Conservation (phyloP, 2,329 filamentous ascomycete genomes). For the Cryphonectria radicalis region DNA sequence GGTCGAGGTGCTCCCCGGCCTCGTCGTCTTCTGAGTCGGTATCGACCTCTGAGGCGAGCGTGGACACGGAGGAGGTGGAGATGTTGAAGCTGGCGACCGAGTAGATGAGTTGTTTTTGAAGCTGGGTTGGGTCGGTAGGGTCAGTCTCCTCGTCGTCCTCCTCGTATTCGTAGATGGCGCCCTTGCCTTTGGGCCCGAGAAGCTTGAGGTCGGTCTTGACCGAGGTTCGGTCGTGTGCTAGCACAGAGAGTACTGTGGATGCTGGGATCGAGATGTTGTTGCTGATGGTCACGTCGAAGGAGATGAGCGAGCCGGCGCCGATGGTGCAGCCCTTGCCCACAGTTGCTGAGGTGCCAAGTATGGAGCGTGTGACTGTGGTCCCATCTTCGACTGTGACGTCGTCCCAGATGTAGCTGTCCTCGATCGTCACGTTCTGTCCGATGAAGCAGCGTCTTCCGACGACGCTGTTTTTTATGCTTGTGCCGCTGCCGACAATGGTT, state of each 20-base stretch:
- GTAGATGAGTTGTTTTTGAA: slow-evolving; percentile 62
- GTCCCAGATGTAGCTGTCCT: slow-evolving; percentile 88
- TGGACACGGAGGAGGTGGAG: slow-evolving; percentile 60
- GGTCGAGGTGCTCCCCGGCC: slow-evolving; percentile 34
- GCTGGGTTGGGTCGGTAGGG: slow-evolving; percentile 49
- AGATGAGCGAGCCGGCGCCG: slow-evolving; percentile 75
- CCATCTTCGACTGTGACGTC: slow-evolving; percentile 77
- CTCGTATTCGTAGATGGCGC: slow-evolving; percentile 51
- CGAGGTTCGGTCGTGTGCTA: slow-evolving; percentile 43
- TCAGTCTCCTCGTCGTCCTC: slow-evolving; percentile 51
- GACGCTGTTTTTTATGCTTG: slow-evolving; percentile 72
- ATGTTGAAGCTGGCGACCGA: slow-evolving; percentile 57
- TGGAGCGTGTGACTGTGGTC: slow-evolving; percentile 69
- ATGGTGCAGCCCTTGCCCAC: slow-evolving; percentile 75
- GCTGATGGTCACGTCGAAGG: slow-evolving; percentile 74
- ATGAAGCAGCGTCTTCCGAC: slow-evolving; percentile 87
- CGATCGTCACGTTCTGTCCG: slow-evolving; percentile 79
- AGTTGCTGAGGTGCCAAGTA: slow-evolving; percentile 74
- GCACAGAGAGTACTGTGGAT: slow-evolving; percentile 43
- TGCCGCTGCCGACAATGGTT: slow-evolving; percentile 75
- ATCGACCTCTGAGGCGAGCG: slow-evolving; percentile 66
- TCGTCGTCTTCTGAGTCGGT: slow-evolving; percentile 64
- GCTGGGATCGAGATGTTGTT: slow-evolving; percentile 57
- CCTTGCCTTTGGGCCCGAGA: slow-evolving; percentile 56
- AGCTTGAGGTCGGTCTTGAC: slow-evolving; percentile 48